Percentiles rank a stretch among this genome's conserved stretches.
Conservation (phyloP, 2,329 filamentous ascomycete species). For the Purpureocillium lavendulum region DNA sequence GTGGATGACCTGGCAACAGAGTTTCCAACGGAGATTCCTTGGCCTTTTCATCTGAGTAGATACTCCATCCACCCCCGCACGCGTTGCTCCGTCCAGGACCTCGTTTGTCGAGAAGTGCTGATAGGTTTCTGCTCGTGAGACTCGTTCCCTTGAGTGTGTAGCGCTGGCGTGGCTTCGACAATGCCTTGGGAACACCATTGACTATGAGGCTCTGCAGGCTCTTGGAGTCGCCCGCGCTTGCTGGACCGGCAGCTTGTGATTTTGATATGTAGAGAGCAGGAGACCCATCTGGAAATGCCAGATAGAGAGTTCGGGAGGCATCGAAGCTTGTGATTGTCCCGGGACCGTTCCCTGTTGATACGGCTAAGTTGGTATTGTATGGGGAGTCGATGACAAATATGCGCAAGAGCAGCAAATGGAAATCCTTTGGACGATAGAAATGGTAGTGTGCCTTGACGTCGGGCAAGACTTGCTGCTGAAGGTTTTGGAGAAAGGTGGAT, state of each 20-base stretch:
- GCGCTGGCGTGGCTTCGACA: constrained; percentile 65
- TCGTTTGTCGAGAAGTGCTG: constrained; percentile 58
- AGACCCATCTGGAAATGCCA: constrained; percentile 75
- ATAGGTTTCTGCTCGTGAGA: constrained; percentile 63
- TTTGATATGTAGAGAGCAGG: constrained; percentile 64
- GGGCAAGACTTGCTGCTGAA: constrained; percentile 66
- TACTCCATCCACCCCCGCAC: constrained; percentile 69
- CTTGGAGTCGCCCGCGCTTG: constrained; percentile 42
- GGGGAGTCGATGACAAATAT: constrained; percentile 75
- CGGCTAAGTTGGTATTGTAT: constrained; percentile 56
- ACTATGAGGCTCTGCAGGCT: constrained; percentile 64
- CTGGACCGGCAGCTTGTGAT: constrained; percentile 33
- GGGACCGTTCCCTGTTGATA: constrained; percentile 22
- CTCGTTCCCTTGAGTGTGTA: constrained; percentile 62
- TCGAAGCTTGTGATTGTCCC: constrained; percentile 42
- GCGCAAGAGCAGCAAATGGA: constrained; percentile 67
- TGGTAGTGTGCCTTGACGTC: constrained; percentile 80
- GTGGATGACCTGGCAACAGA: constrained; percentile 36
- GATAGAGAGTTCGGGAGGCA: constrained; percentile 62
- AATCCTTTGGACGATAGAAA: constrained; percentile 59
- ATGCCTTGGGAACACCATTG: constrained; percentile 72
- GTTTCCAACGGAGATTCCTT: constrained; percentile 48
- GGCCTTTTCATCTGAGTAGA: constrained; percentile 60
- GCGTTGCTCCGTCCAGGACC: constrained; percentile 63
- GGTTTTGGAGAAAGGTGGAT: constrained; percentile 67